A percentile compares a stretch with the other conserved stretches of the same genome.
phyloP scores from a whole-genome alignment of 2,329 filamentous ascomycete genomes.

The Cladosporium sp. region DNA sequence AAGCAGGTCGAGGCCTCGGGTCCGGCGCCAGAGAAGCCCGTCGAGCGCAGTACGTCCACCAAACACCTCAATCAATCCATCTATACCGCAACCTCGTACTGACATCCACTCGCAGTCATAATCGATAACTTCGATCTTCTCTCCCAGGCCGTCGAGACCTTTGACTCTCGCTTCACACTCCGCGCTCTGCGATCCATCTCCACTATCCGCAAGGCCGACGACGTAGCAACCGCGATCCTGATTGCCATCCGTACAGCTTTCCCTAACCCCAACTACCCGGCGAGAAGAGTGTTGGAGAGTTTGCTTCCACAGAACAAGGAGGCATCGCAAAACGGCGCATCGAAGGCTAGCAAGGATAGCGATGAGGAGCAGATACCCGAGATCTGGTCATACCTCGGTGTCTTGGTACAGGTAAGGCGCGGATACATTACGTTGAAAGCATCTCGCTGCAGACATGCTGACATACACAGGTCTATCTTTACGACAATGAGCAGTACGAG shows the following conservation, averaged over 20 bases:
- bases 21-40: slow-evolving; percentile 27
- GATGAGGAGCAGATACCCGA: slow-evolving; percentile 31
- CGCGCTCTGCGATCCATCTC: slow-evolving; percentile 93
- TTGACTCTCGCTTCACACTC: slow-evolving; percentile 92
- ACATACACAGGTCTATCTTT: slow-evolving; percentile 74
- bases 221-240: slow-evolving; percentile 30
- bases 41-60: slow-evolving; percentile 29
- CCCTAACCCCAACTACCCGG: slow-evolving; percentile 26
- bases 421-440: background rate
- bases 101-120: slow-evolving; percentile 61
- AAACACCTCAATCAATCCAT: slow-evolving; percentile 7
- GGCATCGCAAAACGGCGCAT: slow-evolving; percentile 17
- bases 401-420: slow-evolving; percentile 30
- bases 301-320: slow-evolving; percentile 24
- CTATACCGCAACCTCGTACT: slow-evolving; percentile 12
- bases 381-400: slow-evolving; percentile 35
- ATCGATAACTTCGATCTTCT: slow-evolving; percentile 89
- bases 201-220: slow-evolving; percentile 76
- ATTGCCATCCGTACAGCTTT: slow-evolving; percentile 31
- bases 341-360: slow-evolving; percentile 18
- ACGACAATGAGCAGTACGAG: slow-evolving; percentile 76
- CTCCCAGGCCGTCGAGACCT: slow-evolving; percentile 85
- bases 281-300: slow-evolving; percentile 29
- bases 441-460: slow-evolving; percentile 10
- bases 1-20: slow-evolving; percentile 39